A percentile compares a stretch with the other conserved stretches of the same genome.
Conservation (phyloP, 805 yeast genomes). For the Candida pseudofarinosa region DNA sequence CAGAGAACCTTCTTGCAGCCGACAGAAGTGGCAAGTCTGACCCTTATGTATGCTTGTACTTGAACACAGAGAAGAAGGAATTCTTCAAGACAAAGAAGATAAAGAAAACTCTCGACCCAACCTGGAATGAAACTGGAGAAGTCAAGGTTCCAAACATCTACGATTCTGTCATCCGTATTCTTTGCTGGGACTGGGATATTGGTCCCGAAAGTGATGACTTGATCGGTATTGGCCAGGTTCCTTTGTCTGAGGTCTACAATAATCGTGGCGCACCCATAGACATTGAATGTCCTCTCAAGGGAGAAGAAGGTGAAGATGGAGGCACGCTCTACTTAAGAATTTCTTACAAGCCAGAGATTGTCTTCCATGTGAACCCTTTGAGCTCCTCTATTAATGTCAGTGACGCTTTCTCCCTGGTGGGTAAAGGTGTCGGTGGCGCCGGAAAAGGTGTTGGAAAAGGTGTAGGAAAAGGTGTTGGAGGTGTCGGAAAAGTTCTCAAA, state of each 20-base stretch:
- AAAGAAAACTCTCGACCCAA: slow-evolving; percentile 89
- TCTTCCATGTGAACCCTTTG: slow-evolving; percentile 41
- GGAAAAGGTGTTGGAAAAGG: slow-evolving; percentile 43
- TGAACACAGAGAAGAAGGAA: slow-evolving; percentile 56
- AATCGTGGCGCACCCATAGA: slow-evolving; percentile 47
- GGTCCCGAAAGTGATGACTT: slow-evolving; percentile 83
- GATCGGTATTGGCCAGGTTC: slow-evolving; percentile 61
- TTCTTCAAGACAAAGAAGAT: slow-evolving; percentile 72
- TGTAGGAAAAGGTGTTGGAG: slow-evolving; percentile 37
- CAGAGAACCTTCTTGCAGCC: slow-evolving; percentile 71
- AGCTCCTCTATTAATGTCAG: slow-evolving; percentile 31
- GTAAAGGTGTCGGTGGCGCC: slow-evolving; percentile 37
- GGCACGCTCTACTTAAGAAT: slow-evolving; percentile 63
- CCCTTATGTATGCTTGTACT: slow-evolving; percentile 71
- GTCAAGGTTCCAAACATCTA: slow-evolving; percentile 58
- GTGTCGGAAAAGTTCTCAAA: slow-evolving; percentile 31
- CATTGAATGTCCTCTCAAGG: slow-evolving; percentile 48
- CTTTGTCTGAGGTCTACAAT: slow-evolving; percentile 47
- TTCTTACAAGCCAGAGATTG: slow-evolving; percentile 67
- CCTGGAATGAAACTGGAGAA: slow-evolving; percentile 70
- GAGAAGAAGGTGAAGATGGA: slow-evolving; percentile 49
- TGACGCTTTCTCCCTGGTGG: slow-evolving; percentile 43
- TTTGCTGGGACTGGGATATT: slow-evolving; percentile 87
- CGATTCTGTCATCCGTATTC: slow-evolving; percentile 53
- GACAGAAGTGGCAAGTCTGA: slow-evolving; percentile 92